Base-by-base conservation (phyloP, 345 rosid species). In the Laguncularia racemosa region DNA sequence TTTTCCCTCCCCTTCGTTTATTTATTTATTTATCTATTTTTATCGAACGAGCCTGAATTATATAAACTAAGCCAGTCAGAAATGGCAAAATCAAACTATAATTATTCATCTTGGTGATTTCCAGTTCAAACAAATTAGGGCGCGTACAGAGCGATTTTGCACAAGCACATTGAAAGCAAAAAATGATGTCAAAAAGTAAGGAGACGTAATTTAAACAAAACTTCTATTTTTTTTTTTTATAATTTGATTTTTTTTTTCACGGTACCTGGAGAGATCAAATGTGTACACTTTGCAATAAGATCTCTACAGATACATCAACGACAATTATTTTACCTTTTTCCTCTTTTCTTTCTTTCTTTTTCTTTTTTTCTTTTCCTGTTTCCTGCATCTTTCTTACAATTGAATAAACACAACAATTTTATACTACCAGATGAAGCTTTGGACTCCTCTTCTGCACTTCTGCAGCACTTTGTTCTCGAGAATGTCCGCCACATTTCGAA, bases 271-370 rank as follows among this genome's bases (percentile, higher is more conserved):
- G 74, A 63, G 80, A 68, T 71, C 78, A 49, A 50, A 57, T 66
- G 81, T 66, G 56, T 78, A 80, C 84, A 83, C 67, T 78, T 33
- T 23, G 73, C 72, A 49, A 70, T 56, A 64, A 61, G 69, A 73
- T 60, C 83, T 52, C 81, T 40, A 60, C 72, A 60, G 52, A 65
- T 52, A 48, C 50, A 63, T n/a, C 33, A 52, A 9, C 20, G 26
- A 13, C 12, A 61, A 44, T 47, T 23, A 47, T 43, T 44, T 38
- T 21, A 44, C 28, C 12, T 20, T 46, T 16, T 44, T 19, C 23
- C 9, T 12, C 17, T 13, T 45, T 1, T 44, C 45, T 48, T 49
- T 3, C 16, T 26, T 16, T 14, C 1, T 28, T 16, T 20, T 19
- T 56, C 38, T 10, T 61, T 54, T 53, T 23, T 8, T 8, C 16